Evolutionary conservation across 345 rosid species (phyloP).

Genomic region (Linum trigynum): DNA sequence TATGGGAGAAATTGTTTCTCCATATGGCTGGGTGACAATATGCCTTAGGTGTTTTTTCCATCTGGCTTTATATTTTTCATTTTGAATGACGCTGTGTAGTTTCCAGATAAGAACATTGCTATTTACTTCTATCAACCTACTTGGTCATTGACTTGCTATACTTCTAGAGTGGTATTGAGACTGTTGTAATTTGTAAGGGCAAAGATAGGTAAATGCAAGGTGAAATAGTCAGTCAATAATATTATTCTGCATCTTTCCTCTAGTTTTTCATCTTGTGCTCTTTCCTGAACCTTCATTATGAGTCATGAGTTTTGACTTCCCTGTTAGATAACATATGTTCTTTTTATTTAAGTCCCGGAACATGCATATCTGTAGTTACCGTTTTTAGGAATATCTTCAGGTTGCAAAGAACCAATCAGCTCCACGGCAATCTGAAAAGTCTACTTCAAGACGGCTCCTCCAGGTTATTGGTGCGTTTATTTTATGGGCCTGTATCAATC

Average conservation of each 20-base stretch:
- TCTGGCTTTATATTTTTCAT: not conserved
- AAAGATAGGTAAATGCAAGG: not conserved
- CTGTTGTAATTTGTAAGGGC: not conserved
- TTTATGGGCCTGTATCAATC: not conserved
- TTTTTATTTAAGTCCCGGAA: too few relatives aligned
- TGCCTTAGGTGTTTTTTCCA: too few relatives aligned
- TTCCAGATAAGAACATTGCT: not conserved
- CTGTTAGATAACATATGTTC: too few relatives aligned
- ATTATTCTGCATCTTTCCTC: not conserved
- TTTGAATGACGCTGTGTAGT: not conserved
- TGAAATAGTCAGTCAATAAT: not conserved
- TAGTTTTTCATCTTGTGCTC: not conserved
- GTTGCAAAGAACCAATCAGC: conserved; percentile 50
- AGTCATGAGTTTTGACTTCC: too few relatives aligned
- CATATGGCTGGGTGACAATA: too few relatives aligned
- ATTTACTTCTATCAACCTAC: not conserved
- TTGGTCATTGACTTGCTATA: too few relatives aligned
- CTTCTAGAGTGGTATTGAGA: too few relatives aligned
- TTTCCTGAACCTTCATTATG: not conserved
- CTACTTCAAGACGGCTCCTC: conserved; percentile 61
- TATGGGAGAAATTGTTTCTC: not conserved
- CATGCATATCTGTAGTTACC: not conserved
- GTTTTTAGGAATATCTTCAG: conserved; percentile 29
- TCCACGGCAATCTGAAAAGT: conserved; percentile 50
- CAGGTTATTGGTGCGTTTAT: conserved; percentile 72